Conservation (phyloP, 768 basidiomycete species). For the Naganishia onofrii region DNA sequence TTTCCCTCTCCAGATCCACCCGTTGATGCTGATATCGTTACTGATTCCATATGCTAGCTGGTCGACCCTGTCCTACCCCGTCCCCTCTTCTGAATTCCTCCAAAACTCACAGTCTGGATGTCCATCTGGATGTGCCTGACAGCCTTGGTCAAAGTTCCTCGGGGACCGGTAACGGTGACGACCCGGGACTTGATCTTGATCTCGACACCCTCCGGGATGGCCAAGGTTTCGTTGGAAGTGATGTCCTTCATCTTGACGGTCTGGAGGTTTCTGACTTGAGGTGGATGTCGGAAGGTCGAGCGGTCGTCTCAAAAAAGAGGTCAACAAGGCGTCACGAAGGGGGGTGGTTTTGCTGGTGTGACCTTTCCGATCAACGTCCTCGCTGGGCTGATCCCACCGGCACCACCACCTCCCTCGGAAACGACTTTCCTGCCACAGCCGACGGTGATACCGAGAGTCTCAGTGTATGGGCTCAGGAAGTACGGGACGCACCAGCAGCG, state of each 20-base stretch:
- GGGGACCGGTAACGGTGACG: conserved; percentile 86
- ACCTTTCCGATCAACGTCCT: conserved; percentile 13
- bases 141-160: conserved; percentile 80
- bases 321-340: neutral
- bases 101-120: conserved; percentile 51
- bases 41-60: neutral
- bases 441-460: conserved; percentile 21
- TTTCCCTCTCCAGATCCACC: neutral
- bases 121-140: conserved; percentile 58
- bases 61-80: neutral
- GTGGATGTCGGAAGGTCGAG: conserved; percentile 24
- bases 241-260: conserved; percentile 52
- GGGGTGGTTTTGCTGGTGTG: neutral
- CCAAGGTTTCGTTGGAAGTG: conserved; percentile 50
- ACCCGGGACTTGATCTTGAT: conserved; percentile 85
- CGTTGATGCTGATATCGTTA: neutral
- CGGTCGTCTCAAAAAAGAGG: conserved; percentile 12
- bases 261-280: conserved; percentile 28
- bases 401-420: conserved; percentile 4
- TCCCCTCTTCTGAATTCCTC: neutral
- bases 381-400: conserved; percentile 5
- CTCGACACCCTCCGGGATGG: conserved; percentile 65
- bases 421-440: conserved; percentile 7
- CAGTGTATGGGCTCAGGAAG: neutral
- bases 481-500: neutral